Evolutionary conservation across 148 eudicot species (phyloP), one percentile per base, ranked within the genome.

Genomic region (Heliamphora exappendiculata): DNA sequence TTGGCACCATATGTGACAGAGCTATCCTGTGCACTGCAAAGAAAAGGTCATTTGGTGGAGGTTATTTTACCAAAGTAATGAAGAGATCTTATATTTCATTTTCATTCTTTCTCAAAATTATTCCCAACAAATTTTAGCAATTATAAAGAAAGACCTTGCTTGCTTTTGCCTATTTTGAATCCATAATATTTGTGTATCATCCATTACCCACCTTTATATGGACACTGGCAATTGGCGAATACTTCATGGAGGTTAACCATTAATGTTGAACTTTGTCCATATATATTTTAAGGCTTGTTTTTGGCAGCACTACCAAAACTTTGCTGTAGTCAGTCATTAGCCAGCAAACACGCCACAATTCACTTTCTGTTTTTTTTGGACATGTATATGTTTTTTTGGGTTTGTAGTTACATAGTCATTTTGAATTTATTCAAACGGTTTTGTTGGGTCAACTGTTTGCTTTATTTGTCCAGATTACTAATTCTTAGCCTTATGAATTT

Each of bases 1-100:
- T 81, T 90, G 86, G 94, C 87, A 75, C 73, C 91, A 26, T 90
- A 88, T 78, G 87, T 88, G 31, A 90, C 94, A 41, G 89, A 87
- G 70, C 50, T 90, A 85, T 90, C 91, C 69, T 75, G 81, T 75
- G 91, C 88, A 2, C 81, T 90, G 42, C 94, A 88, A 67, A 83
- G 87, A 71, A 85, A 82, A 72, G 91, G 94, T 67, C 86, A 90
- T 78, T 78, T 81, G 76, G 91, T 90, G 70, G 94, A 90, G 84
- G 91, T 90, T 81, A 87, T 90, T 75, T 81, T 90, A 75, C 94
- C 94, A 72, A 90, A 86, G 94, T 90, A 90, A 89, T 73, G 57
- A 84, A 60, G 63, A 60, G 62, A 63, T 34, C 64, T 80, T 51
- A 44, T 70, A 22, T 44, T n/a, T 22, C 28, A 26, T 47, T 74